Base-by-base conservation (phyloP, 2,329 filamentous ascomycete genomes). In the Phialophora tarda region DNA sequence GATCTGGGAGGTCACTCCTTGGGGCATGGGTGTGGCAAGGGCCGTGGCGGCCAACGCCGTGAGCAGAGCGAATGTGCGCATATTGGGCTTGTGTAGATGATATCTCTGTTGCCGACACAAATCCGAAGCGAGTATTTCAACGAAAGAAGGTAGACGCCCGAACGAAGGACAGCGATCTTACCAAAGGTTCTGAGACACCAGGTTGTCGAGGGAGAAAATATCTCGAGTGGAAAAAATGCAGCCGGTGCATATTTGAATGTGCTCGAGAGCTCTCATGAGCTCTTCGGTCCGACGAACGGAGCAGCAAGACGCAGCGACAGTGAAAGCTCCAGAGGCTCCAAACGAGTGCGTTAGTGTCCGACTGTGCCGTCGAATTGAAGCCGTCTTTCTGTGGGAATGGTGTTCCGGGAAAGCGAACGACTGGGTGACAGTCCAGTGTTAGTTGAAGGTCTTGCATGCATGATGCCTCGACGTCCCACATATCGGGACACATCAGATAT, bases 1-100 rank as follows among this genome's bases (percentile, higher is more conserved):
- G 55, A 74, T 70, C 23, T 61, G 59, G 17, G 63, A 64, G 10
- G 73, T 73, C 24, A 74, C 71, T 54, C 63, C 72, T 59, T 73
- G 72, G 12, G 71, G 71, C 51, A 71, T 41, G 24, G 67, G 69
- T 3, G 63, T 62, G 24, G 69, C 69, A 38, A 66, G 50, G 54
- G 53, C 68, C 17, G 54, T 38, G 50, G 47, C 60, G 55, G 65
- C 65, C 63, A 69, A 58, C 44, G 66, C 66, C 55, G 59, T 21
- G 28, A 71, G 48, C n/a, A 71, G 59, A 68, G 66, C 69, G 59
- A 70, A 48, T 50, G 69, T 59, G 30, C 64, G 62, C 70, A 72
- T 72, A 50, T 23, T 32, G 12, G 44, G 11, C 47, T 4, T 41
- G 50, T 53, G 28, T 21, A 41, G 38, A 34, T 4, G 23, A n/a